Conservation (phyloP, 805 yeast species). For the Saccharomycopsis microspora region DNA sequence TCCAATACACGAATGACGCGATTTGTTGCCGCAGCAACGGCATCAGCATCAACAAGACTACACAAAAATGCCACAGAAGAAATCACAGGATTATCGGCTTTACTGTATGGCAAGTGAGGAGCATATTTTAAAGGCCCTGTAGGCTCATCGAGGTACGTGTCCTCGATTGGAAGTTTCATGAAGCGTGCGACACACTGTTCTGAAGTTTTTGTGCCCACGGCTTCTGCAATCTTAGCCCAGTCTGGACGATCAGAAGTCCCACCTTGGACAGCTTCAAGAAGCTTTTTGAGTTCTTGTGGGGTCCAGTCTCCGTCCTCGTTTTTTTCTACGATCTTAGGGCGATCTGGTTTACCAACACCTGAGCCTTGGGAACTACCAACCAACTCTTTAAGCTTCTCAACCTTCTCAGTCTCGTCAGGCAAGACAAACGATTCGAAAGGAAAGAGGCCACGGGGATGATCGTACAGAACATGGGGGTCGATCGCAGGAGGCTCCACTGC, state of each 20-base stretch:
- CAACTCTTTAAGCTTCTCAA: slow-evolving; percentile 30
- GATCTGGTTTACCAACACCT: slow-evolving; percentile 22
- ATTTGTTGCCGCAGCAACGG: slow-evolving; percentile 23
- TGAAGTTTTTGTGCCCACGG: slow-evolving; percentile 56
- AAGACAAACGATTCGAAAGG: slow-evolving; percentile 81
- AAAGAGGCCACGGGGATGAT: slow-evolving; percentile 85
- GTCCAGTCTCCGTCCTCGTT: slow-evolving; percentile 44
- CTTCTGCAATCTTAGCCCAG: slow-evolving; percentile 68
- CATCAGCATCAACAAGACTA: slow-evolving; percentile 74
- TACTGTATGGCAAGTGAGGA: slow-evolving; percentile 73
- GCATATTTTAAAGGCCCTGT: slow-evolving; percentile 73
- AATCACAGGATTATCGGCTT: slow-evolving; percentile 86
- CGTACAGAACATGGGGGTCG: slow-evolving; percentile 46
- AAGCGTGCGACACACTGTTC: slow-evolving; percentile 76
- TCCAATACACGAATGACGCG: slow-evolving; percentile 17
- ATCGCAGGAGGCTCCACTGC: slow-evolving; percentile 15
- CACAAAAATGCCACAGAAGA: slow-evolving; percentile 86
- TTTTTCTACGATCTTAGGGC: slow-evolving; percentile 26
- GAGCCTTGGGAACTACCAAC: slow-evolving; percentile 17
- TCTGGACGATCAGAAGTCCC: slow-evolving; percentile 34
- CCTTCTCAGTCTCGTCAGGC: slow-evolving; percentile 36
- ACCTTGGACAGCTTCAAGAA: slow-evolving; percentile 27
- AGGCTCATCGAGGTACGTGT: slow-evolving; percentile 40
- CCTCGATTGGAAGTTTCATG: slow-evolving; percentile 73
- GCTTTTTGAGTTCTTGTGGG: slow-evolving; percentile 42